A percentile compares a stretch with the other conserved stretches of the same genome.
phyloP scores from a whole-genome alignment of 768 basidiomycete species.

The Antrodiella citrinella region DNA sequence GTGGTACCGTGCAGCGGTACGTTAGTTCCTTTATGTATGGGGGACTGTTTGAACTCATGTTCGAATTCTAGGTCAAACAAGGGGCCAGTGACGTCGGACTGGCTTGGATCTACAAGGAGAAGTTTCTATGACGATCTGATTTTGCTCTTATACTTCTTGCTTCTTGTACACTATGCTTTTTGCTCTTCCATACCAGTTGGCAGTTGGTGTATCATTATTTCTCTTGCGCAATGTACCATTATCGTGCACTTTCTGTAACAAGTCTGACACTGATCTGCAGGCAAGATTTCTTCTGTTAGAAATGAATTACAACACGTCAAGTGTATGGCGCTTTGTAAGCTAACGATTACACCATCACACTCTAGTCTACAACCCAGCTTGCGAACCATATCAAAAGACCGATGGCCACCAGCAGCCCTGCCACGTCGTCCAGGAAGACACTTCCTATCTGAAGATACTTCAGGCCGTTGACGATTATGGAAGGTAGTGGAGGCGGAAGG shows the following conservation, averaged over 20 bases:
- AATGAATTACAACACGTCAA: neutral
- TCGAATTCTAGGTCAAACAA: constrained; percentile 43
- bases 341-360: neutral
- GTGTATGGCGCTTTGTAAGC: neutral
- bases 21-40: constrained; percentile 16
- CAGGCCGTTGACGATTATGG: constrained; percentile 51
- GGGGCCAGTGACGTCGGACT: constrained; percentile 77
- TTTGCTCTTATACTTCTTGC: too few relatives aligned
- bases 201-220: too few relatives aligned
- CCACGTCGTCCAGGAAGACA: constrained; percentile 62
- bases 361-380: constrained; percentile 16
- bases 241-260: too few relatives aligned
- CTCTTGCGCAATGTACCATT: too few relatives aligned
- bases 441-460: constrained; percentile 66
- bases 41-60: neutral
- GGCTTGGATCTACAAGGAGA: constrained; percentile 90
- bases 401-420: constrained; percentile 61
- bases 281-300: too few relatives aligned
- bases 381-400: constrained; percentile 37
- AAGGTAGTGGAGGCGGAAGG: constrained; percentile 57
- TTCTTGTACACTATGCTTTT: too few relatives aligned
- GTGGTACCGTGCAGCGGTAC: constrained; percentile 85
- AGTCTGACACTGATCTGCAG: too few relatives aligned
- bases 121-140: constrained; percentile 35
- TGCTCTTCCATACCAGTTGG: too few relatives aligned